These are phyloP conservation scores for Aspergillus hiratsukae DNA, from an alignment of 2,329 filamentous ascomycete species.

Conservation along the genomic window DNA sequence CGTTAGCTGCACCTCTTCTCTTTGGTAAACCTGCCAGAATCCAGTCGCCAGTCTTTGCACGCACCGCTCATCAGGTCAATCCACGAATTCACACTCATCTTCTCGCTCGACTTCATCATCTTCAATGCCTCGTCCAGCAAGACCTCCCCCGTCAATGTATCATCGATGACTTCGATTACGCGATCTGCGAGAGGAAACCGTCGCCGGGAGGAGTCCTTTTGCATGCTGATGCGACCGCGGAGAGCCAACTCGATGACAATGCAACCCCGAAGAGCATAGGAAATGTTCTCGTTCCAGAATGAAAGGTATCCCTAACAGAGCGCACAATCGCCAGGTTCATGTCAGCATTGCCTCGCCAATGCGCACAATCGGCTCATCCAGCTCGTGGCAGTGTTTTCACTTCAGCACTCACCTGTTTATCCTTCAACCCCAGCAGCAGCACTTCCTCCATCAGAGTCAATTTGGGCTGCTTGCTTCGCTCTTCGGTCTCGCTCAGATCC, in stretches of 20 bases:
- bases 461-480: conserved; percentile 96
- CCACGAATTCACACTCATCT: conserved; percentile 99
- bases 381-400: conserved; percentile 7
- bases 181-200: conserved; percentile 90
- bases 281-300: conserved; percentile 99
- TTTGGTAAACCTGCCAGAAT: background rate
- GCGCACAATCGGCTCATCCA: background rate
- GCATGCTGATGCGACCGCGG: conserved; percentile 94
- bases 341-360: conserved; percentile 19
- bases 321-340: background rate
- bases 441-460: conserved; percentile 99
- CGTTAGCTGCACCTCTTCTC: background rate
- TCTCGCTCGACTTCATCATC: conserved; percentile 99
- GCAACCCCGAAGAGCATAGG: conserved; percentile 92
- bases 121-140: conserved; percentile 95
- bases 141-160: conserved; percentile 93
- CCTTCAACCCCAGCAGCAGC: conserved; percentile 88
- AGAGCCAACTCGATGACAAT: conserved; percentile 98
- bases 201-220: conserved; percentile 88
- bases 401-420: conserved; percentile 77
- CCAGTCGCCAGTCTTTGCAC: conserved; percentile 2
- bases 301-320: conserved; percentile 79
- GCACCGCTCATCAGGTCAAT: conserved; percentile 98
- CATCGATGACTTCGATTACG: conserved; percentile 94
- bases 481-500: conserved; percentile 94